Percentiles rank a stretch among this genome's conserved stretches.
phyloP scores from a whole-genome alignment of 805 yeast genomes.

The Candida coleopterorum region DNA sequence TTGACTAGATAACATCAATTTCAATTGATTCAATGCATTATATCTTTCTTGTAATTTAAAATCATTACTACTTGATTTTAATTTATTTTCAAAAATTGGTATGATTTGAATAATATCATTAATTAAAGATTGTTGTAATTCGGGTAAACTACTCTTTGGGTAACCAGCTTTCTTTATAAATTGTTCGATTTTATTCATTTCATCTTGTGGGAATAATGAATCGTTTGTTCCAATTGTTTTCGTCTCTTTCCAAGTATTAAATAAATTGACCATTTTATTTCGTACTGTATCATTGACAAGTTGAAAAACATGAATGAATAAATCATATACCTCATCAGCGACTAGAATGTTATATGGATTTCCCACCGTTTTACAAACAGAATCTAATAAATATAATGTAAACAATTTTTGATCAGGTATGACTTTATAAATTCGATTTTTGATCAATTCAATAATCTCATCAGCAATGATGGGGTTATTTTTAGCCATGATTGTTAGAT shows the following conservation, averaged over 20 bases:
- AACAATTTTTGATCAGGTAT: constrained; percentile 82
- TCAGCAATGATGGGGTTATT: constrained; percentile 77
- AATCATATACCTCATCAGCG: constrained; percentile 61
- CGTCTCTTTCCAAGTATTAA: constrained; percentile 82
- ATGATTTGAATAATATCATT: constrained; percentile 35
- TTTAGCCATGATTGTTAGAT: constrained; percentile 77
- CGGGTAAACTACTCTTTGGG: constrained; percentile 3
- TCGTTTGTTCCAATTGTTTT: constrained; percentile 52
- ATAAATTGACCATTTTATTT: constrained; percentile 66
- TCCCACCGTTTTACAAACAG: constrained; percentile 87
- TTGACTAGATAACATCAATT: constrained; percentile 34
- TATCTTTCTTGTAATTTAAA: constrained; percentile 42
- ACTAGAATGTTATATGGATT: constrained; percentile 81
- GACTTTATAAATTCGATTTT: constrained; percentile 66
- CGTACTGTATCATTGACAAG: constrained; percentile 73
- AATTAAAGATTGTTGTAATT: constrained; percentile 16
- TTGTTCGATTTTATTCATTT: constrained; percentile 65
- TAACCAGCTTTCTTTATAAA: constrained; percentile 48
- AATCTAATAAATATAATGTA: constrained; percentile 80
- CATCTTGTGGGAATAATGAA: constrained; percentile 69
- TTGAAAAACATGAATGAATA: constrained; percentile 75
- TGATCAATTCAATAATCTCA: constrained; percentile 72
- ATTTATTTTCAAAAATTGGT: constrained; percentile 38
- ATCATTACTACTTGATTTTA: constrained; percentile 35
- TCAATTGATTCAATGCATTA: constrained; percentile 42